Base-by-base conservation (phyloP, 164 flowering plant species). In the Vitis labrusca region DNA sequence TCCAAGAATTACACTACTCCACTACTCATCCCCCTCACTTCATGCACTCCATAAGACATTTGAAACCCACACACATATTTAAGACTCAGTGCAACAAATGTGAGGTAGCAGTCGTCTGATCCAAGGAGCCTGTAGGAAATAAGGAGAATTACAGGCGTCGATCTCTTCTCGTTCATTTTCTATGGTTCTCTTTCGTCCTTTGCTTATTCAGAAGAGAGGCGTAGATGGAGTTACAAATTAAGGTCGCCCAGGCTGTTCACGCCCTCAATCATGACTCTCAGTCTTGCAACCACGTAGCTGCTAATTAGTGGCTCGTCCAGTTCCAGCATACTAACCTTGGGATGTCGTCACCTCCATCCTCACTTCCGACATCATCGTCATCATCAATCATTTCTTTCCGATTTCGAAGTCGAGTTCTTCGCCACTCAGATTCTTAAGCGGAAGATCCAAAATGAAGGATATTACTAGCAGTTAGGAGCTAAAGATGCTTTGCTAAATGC, bases 261-360 rank as follows among this genome's bases (percentile, higher is more conserved):
- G 92, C 91, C 9, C 82, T 94, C 59, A 94, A 94, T 76, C 97
- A 94, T 84, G 98, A 89, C 76, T 55, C 80, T 0, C 82, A 91
- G 30, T 91, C 99, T 3, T 87, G 91, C 76, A 92, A 88, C 81
- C 92, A 97, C 44, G 89, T 94, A 2, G 97, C 97, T 16, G 97
- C 99, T 0, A 94, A 91, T 77, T 97, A 94, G 75, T 94, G 99
- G 97, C 88, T 92, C 16, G 94, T 94, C 27, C 97, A 91, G 72
- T 92, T 94, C 63, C 98, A 94, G 78, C 92, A 94, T 62, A 86
- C 89, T 66, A 84, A 87, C 58, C 86, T 90, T 12, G 98, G 97
- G 90, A 92, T 66, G 88, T 92, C 48, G 88, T 97, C 72, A 87
- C 91, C 6, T 84, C 92, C 51, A 81, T 94, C 15, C 97, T 94